phyloP scores from a whole-genome alignment of 805 yeast genomes.

The Metschnikowia vanudenii region DNA sequence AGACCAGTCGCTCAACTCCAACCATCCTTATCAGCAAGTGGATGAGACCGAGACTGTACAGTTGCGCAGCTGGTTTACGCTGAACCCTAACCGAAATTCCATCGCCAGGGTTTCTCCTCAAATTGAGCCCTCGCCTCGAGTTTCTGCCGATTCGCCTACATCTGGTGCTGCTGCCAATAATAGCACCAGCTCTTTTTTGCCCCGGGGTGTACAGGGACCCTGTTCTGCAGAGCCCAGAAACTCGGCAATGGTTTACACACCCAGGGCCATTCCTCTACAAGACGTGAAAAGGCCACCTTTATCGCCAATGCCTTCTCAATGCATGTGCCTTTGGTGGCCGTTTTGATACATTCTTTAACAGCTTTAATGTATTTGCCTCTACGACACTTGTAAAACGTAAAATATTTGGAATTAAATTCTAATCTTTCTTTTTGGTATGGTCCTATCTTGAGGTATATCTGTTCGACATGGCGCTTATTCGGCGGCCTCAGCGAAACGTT shows the following conservation, averaged over 20 bases:
- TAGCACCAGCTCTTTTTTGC: conserved; percentile 16
- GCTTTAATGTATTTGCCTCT: not conserved
- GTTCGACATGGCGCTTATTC: conserved; percentile 48
- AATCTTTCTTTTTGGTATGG: conserved; percentile 3
- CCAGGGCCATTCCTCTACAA: conserved; percentile 14
- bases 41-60: conserved; percentile 5
- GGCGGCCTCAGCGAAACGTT: conserved; percentile 92
- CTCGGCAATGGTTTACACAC: conserved; percentile 13
- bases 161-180: conserved; percentile 6
- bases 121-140: not conserved
- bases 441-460: not conserved
- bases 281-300: conserved; percentile 9
- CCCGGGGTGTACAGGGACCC: conserved; percentile 11
- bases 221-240: conserved; percentile 4
- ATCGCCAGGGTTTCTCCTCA: not conserved
- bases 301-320: conserved; percentile 5
- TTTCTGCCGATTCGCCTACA: not conserved
- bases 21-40: conserved; percentile 18
- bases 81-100: not conserved
- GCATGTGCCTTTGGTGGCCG: conserved; percentile 12
- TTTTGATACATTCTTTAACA: not conserved
- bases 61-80: conserved; percentile 8
- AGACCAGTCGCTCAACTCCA: conserved; percentile 12
- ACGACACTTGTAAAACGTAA: not conserved
- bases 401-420: conserved; percentile 8